Base-by-base conservation (phyloP, 148 eudicot species). In the Spergularia marina region DNA sequence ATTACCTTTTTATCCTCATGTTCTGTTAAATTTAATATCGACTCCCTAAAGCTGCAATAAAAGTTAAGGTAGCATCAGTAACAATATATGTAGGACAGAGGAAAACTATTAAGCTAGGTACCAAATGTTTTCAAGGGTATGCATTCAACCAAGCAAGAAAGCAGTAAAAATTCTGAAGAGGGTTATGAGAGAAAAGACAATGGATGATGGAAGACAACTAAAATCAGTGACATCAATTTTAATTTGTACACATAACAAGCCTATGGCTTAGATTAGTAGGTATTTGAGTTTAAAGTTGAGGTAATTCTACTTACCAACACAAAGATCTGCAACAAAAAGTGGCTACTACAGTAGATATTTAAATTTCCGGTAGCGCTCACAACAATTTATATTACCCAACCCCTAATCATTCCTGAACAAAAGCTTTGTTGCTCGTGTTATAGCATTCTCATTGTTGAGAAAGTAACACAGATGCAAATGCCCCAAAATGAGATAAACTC, bases 1-100 rank as follows among this genome's bases (percentile, higher is more conserved):
- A 16, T 52, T 86, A 94, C 98, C 97, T 91, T 88, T 70, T 79
- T 91, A 93, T 94, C 97, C 7, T 75, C 81, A 73, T 94, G 97
- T 49, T 91, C 93, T 34, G 98, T 87, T 76, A 94, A 76, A 17
- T 74, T 54, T 83, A 94, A 84, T 56, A 94, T 87, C 41, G 98
- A 94, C 47, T 87, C 90, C 84, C 86, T 85, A 78, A 91, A 91
- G 79, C 98, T 91, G 98, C 90, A 90, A 36, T 73, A 60, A 73
- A 23, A 30, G 44, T 67, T 61, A 18, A 12, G 47, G 12, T 56
- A 40, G 56, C n/a, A 75, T 57, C 74, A 73, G 70, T 51, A 67
- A 51, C 77, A 57, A 52, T 34, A 65, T 52, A 65, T 67, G 57
- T 53, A 75, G 44, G 75, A 80, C 39, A 78, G 17, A 55, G 13